Evolutionary conservation across 108 stramenopile species (phyloP).

Genomic region (Cyclotella choctawhatcheeana): DNA sequence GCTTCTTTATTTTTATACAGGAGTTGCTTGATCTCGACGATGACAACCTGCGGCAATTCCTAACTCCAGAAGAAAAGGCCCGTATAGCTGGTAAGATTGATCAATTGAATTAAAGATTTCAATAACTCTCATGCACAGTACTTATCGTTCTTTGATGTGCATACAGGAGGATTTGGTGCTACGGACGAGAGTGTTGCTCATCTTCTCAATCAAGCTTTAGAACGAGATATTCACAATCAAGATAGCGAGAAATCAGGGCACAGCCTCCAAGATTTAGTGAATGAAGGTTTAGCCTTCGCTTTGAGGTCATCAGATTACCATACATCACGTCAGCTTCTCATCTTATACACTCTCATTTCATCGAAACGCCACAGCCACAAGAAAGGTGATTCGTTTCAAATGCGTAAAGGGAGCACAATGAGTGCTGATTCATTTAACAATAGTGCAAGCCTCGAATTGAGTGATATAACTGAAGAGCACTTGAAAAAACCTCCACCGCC

Average conservation of each 20-base stretch:
- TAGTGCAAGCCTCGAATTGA: slow-evolving; percentile 21
- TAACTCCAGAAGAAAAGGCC: slow-evolving; percentile 75
- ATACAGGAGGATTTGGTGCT: slow-evolving; percentile 89
- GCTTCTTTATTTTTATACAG: too few relatives aligned
- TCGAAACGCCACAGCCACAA: slow-evolving; percentile 55
- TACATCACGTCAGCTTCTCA: slow-evolving; percentile 84
- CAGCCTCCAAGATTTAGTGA: slow-evolving; percentile 86
- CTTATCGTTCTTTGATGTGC: slow-evolving; percentile 10
- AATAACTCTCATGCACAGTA: neutral
- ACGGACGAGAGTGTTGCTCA: slow-evolving; percentile 85
- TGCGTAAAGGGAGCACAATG: slow-evolving; percentile 28
- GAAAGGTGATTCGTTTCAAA: slow-evolving; percentile 12
- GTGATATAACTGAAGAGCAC: slow-evolving; percentile 20
- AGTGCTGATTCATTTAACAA: neutral
- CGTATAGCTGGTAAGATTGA: slow-evolving; percentile 33
- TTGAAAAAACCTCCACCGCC: slow-evolving; percentile 79
- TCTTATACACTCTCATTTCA: slow-evolving; percentile 86
- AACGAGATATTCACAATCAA: slow-evolving; percentile 59
- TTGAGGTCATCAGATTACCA: slow-evolving; percentile 85
- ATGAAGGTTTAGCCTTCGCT: slow-evolving; percentile 84
- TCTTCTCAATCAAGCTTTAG: slow-evolving; percentile 78
- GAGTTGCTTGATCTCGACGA: slow-evolving; percentile 85
- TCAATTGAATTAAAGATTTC: too few relatives aligned
- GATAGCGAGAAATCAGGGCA: slow-evolving; percentile 43
- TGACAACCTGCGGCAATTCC: slow-evolving; percentile 58